Evolutionary conservation across 805 yeast genomes (phyloP).

Genomic region (Brettanomyces sp.): DNA sequence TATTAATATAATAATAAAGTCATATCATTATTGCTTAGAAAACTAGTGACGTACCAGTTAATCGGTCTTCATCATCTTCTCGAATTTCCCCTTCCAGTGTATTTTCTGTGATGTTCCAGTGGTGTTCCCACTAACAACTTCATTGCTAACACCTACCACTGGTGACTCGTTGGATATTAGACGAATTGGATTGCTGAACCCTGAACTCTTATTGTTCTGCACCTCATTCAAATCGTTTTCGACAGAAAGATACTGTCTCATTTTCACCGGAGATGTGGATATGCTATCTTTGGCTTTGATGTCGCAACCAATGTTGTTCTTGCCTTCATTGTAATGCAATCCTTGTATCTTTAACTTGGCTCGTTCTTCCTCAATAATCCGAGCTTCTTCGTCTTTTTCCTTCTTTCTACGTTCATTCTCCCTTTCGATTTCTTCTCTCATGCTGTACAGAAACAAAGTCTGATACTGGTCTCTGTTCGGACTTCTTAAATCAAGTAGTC

Average conservation of each 20-base stretch:
- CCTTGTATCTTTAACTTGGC: background rate
- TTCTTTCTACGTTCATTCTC: background rate
- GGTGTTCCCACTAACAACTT: constrained; percentile 1
- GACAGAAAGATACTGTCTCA: constrained; percentile 18
- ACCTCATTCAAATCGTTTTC: constrained; percentile 20
- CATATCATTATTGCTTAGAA: no score
- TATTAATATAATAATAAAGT: no score
- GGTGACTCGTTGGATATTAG: constrained; percentile 12
- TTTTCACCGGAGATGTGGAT: constrained; percentile 11
- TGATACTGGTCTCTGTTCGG: constrained; percentile 37
- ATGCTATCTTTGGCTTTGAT: background rate
- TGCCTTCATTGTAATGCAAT: background rate
- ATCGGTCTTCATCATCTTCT: background rate
- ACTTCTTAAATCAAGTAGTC: constrained; percentile 26
- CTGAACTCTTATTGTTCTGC: constrained; percentile 11
- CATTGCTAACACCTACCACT: constrained; percentile 9
- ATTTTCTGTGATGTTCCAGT: background rate
- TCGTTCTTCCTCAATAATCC: background rate
- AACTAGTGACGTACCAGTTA: no score
- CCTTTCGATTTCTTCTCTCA: constrained; percentile 13
- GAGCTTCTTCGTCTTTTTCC: background rate
- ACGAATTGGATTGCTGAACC: constrained; percentile 14
- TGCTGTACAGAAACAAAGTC: constrained; percentile 24
- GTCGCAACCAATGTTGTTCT: background rate
- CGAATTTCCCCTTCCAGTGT: background rate